phyloP scores from a whole-genome alignment of 441 rosid species.

The Arabidopsis lyrata region DNA sequence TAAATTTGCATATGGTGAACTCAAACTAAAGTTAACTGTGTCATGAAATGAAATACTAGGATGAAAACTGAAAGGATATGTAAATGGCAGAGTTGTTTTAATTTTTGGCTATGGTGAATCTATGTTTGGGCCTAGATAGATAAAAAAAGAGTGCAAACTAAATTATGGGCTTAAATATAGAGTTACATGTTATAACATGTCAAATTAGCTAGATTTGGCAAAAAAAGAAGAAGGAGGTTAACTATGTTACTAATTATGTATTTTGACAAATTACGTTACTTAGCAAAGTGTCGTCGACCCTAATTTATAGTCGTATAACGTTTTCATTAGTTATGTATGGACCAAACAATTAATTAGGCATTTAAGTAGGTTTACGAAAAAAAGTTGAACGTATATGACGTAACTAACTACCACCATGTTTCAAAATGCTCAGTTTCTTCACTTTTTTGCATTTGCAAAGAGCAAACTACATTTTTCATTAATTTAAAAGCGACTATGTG shows the following conservation, averaged over 20 bases:
- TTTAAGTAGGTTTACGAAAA: not conserved
- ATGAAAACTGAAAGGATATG: not conserved
- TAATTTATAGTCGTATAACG: not conserved
- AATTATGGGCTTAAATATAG: conserved; percentile 23
- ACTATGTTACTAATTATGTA: not conserved
- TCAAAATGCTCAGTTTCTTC: conserved; percentile 15
- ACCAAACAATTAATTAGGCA: not conserved
- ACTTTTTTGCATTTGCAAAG: conserved; percentile 11
- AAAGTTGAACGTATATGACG: not conserved
- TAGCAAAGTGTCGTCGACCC: not conserved
- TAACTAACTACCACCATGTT: not conserved
- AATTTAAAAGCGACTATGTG: conserved; percentile 15
- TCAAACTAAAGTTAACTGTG: not conserved
- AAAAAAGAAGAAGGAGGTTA: not conserved
- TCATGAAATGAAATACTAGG: not conserved
- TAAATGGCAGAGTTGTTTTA: not conserved
- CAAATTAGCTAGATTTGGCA: not conserved
- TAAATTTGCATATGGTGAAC: not conserved
- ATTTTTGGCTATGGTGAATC: conserved; percentile 6
- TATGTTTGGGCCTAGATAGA: conserved; percentile 29
- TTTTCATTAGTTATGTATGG: not conserved
- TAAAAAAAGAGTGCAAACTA: not conserved
- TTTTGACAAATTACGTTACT: not conserved
- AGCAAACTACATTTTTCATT: not conserved
- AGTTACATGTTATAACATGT: conserved; percentile 6